phyloP scores from a whole-genome alignment of 2,329 filamentous ascomycete genomes.

The Alternaria incomplexa region DNA sequence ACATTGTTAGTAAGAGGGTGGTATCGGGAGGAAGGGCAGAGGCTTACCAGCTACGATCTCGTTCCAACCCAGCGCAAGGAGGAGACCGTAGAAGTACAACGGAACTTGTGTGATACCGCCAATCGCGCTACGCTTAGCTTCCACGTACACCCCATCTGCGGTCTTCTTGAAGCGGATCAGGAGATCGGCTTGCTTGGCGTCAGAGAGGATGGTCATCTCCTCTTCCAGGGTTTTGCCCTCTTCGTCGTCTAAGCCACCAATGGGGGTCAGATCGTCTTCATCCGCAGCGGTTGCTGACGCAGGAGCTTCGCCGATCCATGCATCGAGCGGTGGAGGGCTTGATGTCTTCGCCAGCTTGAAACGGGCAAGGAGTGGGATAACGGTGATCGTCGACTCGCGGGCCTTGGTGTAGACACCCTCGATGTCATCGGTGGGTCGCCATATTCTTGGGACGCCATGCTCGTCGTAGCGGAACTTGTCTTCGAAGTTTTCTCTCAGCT shows the following conservation, averaged over 20 bases:
- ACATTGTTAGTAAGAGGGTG: too few relatives aligned
- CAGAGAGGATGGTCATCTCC: constrained; percentile 92
- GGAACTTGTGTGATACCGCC: constrained; percentile 94
- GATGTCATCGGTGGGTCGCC: constrained; percentile 95
- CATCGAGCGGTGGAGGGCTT: constrained; percentile 78
- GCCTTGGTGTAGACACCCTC: constrained; percentile 93
- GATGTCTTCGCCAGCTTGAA: constrained; percentile 81
- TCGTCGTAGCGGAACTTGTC: constrained; percentile 99
- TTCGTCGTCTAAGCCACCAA: constrained; percentile 93
- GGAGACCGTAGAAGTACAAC: constrained; percentile 88
- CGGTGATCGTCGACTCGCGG: constrained; percentile 85
- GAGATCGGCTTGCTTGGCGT: constrained; percentile 88
- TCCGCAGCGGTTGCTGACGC: constrained; percentile 77
- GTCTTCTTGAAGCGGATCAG: constrained; percentile 97
- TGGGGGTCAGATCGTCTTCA: constrained; percentile 86
- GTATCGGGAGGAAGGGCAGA: too few relatives aligned
- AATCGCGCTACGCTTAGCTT: constrained; percentile 95
- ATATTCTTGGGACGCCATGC: constrained; percentile 90
- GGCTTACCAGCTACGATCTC: constrained; percentile 89
- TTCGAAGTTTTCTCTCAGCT: constrained; percentile 97
- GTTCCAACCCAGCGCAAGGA: constrained; percentile 97
- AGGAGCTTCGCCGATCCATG: constrained; percentile 82
- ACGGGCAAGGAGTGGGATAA: constrained; percentile 86
- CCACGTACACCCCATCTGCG: constrained; percentile 95
- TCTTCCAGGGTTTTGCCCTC: constrained; percentile 94